Conservation (phyloP, 2,329 filamentous ascomycete genomes). For the Ophiostoma fasciatum region DNA sequence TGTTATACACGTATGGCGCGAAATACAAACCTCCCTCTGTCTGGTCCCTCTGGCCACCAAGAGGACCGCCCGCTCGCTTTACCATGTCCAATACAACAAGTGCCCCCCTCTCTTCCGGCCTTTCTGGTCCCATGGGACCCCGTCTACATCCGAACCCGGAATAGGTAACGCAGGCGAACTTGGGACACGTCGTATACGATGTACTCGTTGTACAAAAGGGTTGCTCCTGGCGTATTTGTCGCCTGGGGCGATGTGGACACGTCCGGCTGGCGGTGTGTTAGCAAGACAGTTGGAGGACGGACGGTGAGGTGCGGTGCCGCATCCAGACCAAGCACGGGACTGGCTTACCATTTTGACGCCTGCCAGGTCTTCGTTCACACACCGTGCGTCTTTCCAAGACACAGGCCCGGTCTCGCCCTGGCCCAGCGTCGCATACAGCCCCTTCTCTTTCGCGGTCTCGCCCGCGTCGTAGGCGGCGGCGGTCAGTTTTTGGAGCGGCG, state of each 20-base stretch:
- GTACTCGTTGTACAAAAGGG: slow-evolving; percentile 57
- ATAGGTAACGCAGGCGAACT: slow-evolving; percentile 54
- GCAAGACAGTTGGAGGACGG: too few relatives aligned
- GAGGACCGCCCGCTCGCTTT: too few relatives aligned
- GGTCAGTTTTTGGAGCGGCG: slow-evolving; percentile 53
- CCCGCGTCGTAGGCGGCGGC: slow-evolving; percentile 47
- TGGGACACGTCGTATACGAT: slow-evolving; percentile 58
- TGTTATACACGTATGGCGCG: too few relatives aligned
- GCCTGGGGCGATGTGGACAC: slow-evolving; percentile 24
- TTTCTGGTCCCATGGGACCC: too few relatives aligned
- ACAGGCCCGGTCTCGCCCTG: slow-evolving; percentile 48
- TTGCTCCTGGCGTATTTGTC: slow-evolving; percentile 30
- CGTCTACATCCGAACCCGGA: slow-evolving; percentile 40
- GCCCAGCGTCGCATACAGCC: slow-evolving; percentile 55
- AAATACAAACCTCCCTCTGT: too few relatives aligned
- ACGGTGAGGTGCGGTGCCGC: too few relatives aligned
- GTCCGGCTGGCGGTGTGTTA: slow-evolving; percentile 21
- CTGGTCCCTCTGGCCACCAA: too few relatives aligned
- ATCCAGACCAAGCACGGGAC: too few relatives aligned
- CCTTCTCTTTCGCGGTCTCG: slow-evolving; percentile 41
- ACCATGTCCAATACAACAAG: too few relatives aligned
- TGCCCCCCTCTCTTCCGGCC: too few relatives aligned
- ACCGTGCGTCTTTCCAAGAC: slow-evolving; percentile 61
- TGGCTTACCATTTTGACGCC: slow-evolving; percentile 60
- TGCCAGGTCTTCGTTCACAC: slow-evolving; percentile 46